Evolutionary conservation across 1,139 yeast genomes (phyloP), one percentile per base, ranked within the genome.

Genomic region (Yamadazyma sp.): DNA sequence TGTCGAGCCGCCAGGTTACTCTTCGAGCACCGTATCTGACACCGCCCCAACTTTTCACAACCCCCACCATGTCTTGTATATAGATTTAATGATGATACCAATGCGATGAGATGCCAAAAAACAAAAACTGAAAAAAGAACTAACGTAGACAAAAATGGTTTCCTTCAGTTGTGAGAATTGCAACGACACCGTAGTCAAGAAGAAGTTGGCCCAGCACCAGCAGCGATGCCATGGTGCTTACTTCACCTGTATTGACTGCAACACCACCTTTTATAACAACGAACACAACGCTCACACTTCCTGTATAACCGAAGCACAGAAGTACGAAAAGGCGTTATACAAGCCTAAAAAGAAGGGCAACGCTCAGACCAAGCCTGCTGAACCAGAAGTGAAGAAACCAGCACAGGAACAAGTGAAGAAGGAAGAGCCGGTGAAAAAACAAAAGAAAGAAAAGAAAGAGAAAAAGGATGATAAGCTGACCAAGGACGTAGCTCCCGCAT

Each of bases 171-270:
- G 83, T 61, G 83, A 79, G 51, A 73, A 66, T 34, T 91, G 98
- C 64, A 91, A 89, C 60, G 98, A 88, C 52, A 89, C 97, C 0
- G 78, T 91, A 44, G 71, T 85, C 28, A 91, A 91, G 67, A 91
- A 88, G 73, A 89, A 88, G 70, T 77, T 89, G 34, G 85, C 79
- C 49, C 92, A 85, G 53, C 98, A 92, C 62, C 75, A 79, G 41
- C 78, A 80, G 54, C 75, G 88, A 56, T 92, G 98, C 61, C 77
- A 77, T 31, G 86, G 88, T 29, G 95, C 97, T 1, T 84, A 83
- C 57, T 91, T 87, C 61, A 84, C 97, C 0, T 92, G 98, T 63
- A 87, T 92, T 43, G 98, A 92, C 64, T 92, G 98, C 65, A 83
- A 88, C 31, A 82, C 79, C 24, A 91, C 98, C 0, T 92, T 92